These are phyloP conservation scores for Aspergillus ochraceus DNA, from an alignment of 2,329 filamentous ascomycete genomes.

Conservation along the genomic window DNA sequence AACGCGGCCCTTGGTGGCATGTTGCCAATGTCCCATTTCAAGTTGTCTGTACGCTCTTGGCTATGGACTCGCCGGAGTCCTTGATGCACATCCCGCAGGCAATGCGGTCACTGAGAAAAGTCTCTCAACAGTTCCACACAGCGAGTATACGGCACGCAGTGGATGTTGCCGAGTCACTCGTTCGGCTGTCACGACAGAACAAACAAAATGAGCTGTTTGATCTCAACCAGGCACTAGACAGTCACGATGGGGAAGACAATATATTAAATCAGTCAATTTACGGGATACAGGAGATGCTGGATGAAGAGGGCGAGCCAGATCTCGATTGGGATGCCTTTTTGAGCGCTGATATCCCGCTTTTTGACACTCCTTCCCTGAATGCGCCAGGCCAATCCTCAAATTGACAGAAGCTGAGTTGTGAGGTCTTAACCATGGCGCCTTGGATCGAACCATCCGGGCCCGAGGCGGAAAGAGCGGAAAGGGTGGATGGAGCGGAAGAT, in stretches of 20 bases:
- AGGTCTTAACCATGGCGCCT: background rate
- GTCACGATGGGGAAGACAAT: background rate
- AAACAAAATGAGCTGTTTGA: background rate
- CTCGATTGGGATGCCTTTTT: background rate
- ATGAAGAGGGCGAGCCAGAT: background rate
- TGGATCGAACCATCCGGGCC: background rate
- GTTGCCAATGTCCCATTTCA: constrained; percentile 19
- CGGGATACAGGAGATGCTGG: background rate
- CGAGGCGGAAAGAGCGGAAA: constrained; percentile 5
- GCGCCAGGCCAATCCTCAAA: background rate
- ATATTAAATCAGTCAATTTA: background rate
- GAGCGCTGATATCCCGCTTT: background rate
- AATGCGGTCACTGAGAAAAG: constrained; percentile 4
- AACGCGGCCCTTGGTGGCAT: constrained; percentile 18
- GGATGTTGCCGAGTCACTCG: constrained; percentile 2
- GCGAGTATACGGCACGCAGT: background rate
- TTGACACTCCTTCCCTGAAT: background rate
- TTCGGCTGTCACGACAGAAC: background rate
- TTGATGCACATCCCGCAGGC: constrained; percentile 1
- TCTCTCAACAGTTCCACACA: background rate
- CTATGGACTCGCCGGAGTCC: constrained; percentile 8
- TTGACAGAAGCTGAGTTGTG: background rate
- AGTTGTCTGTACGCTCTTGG: constrained; percentile 11
- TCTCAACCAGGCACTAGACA: background rate
- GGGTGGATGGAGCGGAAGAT: constrained; percentile 5